phyloP scores from a whole-genome alignment of 805 yeast genomes.

The Ogataea corticis region DNA sequence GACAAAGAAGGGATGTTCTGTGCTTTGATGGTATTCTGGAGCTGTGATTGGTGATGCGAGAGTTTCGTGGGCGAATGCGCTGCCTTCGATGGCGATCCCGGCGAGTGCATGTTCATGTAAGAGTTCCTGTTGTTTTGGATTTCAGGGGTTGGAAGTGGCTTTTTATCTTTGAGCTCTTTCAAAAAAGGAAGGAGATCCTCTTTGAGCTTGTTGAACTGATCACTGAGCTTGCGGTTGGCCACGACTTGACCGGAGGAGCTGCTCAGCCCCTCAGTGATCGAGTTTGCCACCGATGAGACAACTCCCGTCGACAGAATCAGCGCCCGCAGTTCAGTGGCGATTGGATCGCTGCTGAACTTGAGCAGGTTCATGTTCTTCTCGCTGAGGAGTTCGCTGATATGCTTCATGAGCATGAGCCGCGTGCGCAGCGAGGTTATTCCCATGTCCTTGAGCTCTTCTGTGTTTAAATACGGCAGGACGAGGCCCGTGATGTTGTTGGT shows the following conservation, averaged over 20 bases:
- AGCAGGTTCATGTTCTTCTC: slow-evolving; percentile 29
- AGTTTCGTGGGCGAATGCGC: slow-evolving; percentile 14
- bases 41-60: slow-evolving; percentile 23
- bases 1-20: slow-evolving; percentile 16
- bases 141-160: slow-evolving; percentile 67
- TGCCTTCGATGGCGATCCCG: slow-evolving; percentile 11
- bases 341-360: slow-evolving; percentile 24
- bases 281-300: slow-evolving; percentile 23
- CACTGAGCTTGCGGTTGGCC: slow-evolving; percentile 43
- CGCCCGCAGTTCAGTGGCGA: slow-evolving; percentile 27
- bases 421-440: slow-evolving; percentile 56
- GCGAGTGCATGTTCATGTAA: slow-evolving; percentile 11
- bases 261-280: slow-evolving; percentile 24
- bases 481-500: slow-evolving; percentile 72
- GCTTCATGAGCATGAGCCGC: slow-evolving; percentile 59
- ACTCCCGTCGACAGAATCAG: slow-evolving; percentile 26
- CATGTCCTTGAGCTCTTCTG: slow-evolving; percentile 72
- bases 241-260: slow-evolving; percentile 6
- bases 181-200: slow-evolving; percentile 67
- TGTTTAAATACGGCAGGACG: slow-evolving; percentile 64
- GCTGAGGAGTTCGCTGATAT: slow-evolving; percentile 53
- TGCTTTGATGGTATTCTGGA: slow-evolving; percentile 25
- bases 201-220: slow-evolving; percentile 55
- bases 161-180: slow-evolving; percentile 59
- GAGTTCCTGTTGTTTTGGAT: slow-evolving; percentile 4